Evolutionary conservation across 1,284 basidiomycete species (phyloP), one percentile per base, ranked within the genome.

Genomic region (Leccinum solheimii): DNA sequence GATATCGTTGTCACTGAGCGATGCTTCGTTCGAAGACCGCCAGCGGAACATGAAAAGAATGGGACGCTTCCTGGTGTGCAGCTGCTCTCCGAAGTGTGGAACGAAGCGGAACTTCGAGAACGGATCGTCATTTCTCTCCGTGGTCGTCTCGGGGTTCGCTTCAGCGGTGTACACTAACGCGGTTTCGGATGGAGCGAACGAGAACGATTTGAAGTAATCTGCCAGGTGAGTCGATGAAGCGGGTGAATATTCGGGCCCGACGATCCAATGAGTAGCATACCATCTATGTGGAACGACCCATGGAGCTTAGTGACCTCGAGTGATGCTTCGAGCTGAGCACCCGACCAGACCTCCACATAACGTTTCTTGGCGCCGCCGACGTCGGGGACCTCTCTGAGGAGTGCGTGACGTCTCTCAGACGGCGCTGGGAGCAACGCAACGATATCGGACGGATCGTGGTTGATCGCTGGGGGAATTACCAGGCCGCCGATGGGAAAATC

Each of bases 301-400:
- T 90, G 87, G 1, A 69, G 66, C 30, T 85, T 80, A 0, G 86
- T 84, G 21, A 90, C 87, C 21, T 90, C 84, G 55, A 79, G 70
- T 0, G 76, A 79, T 0, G 72, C 76, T 54, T 82, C 77, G 1
- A 85, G 63, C 6, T 72, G 68, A 27, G 78, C 72, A 0, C 76
- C 77, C 0, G 74, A 69, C 86, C 87, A 90, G 13, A 91, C 74
- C 70, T 91, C 89, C 0, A 91, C 80, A 55, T 80, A 81, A 30
- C 86, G 79, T 63, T 79, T 82, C 68, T 82, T 82, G 13, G 64
- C 66, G 13, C 68, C 64, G 8, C 68, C 70, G 0, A 55, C 48
- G 3, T 72, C 70, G 5, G 60, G 45, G 0, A 69, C 68, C 68
- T 85, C 83, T 11, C 80, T 79, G 19, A 89, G 74, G 51, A 83